phyloP scores from a whole-genome alignment of 2,329 filamentous ascomycete species.

The Colletotrichum liriopes region DNA sequence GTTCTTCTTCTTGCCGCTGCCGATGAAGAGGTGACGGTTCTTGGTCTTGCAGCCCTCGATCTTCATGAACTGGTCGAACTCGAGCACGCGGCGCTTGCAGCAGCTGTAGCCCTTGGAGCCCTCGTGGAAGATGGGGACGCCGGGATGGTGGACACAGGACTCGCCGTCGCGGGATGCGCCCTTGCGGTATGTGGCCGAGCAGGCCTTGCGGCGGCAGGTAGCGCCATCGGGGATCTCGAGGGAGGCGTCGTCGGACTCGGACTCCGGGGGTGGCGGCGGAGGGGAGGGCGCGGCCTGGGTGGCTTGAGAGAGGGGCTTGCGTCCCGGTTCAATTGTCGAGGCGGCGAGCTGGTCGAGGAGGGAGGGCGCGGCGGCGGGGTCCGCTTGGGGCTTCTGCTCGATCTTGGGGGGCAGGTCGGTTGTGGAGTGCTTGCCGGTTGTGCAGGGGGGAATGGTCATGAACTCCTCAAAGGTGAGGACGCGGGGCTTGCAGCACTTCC shows the following conservation, averaged over 20 bases:
- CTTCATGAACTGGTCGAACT: slow-evolving; percentile 98
- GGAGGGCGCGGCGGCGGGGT: slow-evolving; percentile 57
- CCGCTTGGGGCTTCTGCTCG: slow-evolving; percentile 66
- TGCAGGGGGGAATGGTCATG: slow-evolving; percentile 92
- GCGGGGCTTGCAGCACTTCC: slow-evolving; percentile 98
- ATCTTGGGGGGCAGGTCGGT: slow-evolving; percentile 79
- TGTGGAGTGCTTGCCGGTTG: slow-evolving; percentile 91
- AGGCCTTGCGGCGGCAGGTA: slow-evolving; percentile 84
- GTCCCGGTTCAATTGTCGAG: slow-evolving; percentile 58
- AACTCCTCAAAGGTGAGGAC: slow-evolving; percentile 99
- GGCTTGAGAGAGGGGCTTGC: slow-evolving; percentile 56
- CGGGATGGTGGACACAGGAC: slow-evolving; percentile 90
- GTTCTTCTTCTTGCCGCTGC: slow-evolving; percentile 79
- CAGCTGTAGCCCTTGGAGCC: slow-evolving; percentile 98
- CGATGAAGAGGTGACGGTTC: slow-evolving; percentile 86
- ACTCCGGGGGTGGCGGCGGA: slow-evolving; percentile 79
- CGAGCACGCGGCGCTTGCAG: slow-evolving; percentile 94
- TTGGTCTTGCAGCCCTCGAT: slow-evolving; percentile 93
- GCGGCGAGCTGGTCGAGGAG: slow-evolving; percentile 59
- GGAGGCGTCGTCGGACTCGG: slow-evolving; percentile 88
- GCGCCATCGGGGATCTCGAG: slow-evolving; percentile 81
- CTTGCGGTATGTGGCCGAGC: slow-evolving; percentile 76
- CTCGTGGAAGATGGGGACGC: slow-evolving; percentile 94
- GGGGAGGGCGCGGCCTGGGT: slow-evolving; percentile 63
- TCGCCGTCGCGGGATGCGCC: slow-evolving; percentile 76